Evolutionary conservation across 768 basidiomycete genomes (phyloP), one percentile per base, ranked within the genome.

Genomic region (Suillus subluteus): DNA sequence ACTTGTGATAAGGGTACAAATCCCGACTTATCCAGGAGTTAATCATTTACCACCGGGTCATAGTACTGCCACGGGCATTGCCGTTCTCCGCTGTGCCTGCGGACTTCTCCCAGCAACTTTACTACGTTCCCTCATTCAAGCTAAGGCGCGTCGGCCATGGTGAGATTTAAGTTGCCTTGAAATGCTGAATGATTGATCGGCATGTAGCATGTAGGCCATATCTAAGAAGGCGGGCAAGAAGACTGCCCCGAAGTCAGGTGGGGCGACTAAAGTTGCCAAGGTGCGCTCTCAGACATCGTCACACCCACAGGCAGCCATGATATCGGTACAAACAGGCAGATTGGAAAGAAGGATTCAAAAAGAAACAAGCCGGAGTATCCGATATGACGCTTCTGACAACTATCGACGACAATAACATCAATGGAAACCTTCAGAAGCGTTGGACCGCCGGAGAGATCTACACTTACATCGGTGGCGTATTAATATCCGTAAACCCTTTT

Each of bases 311-410:
- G 67, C 11, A 21, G 66, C 69, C 56, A 58, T 64, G 61, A 71
- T 67, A 65, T 58, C 65, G 7, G 26, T 26, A 50, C 37, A 52
- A 58, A 63, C 69, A 99, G 96, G 97, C 97, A 59, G 97, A 99
- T 77, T 99, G 97, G 97, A 97, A 97, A 80, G 97, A 99, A 75
- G 96, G 96, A 6, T 99, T 99, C 86, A 98, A 98, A 90, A 99
- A 98, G 90, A 98, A 98, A 82, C 91, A 94, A 79, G 91, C 96
- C 68, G 98, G 98, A 64, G 97, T 99, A 66, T 90, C 94, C 52
- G 98, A 99, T 84, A 99, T 99, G 98, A 99, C 98, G 11, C 82
- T 99, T 68, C 82, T 99, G 66, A 92, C 94, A 30, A 97, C 94
- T 61, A 98, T 99, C 83, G 95, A 93, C 78, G 98, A 99, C 78